Evolutionary conservation across 352 stramenopile species (phyloP).

Genomic region (Phytophthora sojae): DNA sequence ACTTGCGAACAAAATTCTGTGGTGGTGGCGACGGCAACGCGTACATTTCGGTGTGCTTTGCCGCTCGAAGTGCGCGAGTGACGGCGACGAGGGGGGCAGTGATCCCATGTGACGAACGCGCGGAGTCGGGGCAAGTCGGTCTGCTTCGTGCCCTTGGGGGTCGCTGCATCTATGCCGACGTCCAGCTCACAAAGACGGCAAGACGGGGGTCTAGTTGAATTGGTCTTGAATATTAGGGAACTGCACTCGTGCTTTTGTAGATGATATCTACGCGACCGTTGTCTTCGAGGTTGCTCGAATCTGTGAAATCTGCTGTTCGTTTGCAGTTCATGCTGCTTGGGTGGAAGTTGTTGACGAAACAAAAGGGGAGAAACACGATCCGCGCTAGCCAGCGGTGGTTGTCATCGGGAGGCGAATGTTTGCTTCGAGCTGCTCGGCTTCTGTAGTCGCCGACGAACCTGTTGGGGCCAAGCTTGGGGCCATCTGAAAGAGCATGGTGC

Average conservation of each 20-base stretch:
- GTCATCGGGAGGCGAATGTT: not conserved
- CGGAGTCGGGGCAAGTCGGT: slow-evolving; percentile 9
- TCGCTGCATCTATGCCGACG: not conserved
- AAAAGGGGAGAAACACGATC: slow-evolving; percentile 4
- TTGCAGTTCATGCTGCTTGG: not conserved
- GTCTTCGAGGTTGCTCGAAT: not conserved
- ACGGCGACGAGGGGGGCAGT: not conserved
- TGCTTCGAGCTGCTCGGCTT: too few species aligned
- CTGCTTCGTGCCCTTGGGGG: not conserved
- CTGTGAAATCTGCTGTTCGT: not conserved
- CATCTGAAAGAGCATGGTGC: too few species aligned
- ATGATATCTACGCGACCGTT: not conserved
- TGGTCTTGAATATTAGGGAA: too few species aligned
- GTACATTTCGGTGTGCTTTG: too few species aligned
- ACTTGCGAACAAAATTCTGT: not conserved
- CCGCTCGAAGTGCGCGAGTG: not conserved
- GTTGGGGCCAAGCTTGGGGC: too few species aligned
- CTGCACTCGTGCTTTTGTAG: not conserved
- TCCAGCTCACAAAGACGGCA: not conserved
- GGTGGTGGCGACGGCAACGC: not conserved
- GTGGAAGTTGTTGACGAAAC: slow-evolving; percentile 3
- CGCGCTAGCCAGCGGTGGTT: not conserved
- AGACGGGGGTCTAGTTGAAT: too few species aligned
- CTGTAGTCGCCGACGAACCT: too few species aligned
- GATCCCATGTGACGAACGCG: not conserved